Evolutionary conservation across 2,329 filamentous ascomycete species (phyloP).

Genomic region (Diaporthe sp.): DNA sequence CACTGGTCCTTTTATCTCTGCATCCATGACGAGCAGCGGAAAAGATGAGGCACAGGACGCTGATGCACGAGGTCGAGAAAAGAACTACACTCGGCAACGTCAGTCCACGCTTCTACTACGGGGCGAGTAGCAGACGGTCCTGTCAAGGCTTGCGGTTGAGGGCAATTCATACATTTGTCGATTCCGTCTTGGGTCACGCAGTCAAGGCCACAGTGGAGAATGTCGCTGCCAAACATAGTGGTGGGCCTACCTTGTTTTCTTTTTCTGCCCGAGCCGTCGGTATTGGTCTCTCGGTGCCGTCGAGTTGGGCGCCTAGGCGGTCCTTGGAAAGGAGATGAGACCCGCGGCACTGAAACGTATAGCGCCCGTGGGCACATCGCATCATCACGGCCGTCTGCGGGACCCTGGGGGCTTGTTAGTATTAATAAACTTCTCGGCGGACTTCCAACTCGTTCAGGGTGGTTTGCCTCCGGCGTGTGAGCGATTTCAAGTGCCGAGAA

Average conservation of each 20-base stretch:
- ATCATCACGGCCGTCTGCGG: not conserved
- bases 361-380: not conserved
- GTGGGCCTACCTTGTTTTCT: not conserved
- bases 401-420: not conserved
- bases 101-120: not conserved
- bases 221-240: not conserved
- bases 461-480: not conserved
- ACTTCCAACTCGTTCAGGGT: not conserved
- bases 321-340: not conserved
- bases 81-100: not conserved
- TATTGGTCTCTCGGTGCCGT: not conserved
- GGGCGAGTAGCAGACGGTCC: too few species aligned
- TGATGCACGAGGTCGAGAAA: not conserved
- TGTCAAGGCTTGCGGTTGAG: not conserved
- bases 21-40: not conserved
- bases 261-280: not conserved
- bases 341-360: conserved; percentile 5
- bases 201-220: not conserved
- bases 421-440: not conserved
- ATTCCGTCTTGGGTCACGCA: not conserved
- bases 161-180: not conserved
- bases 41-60: not conserved
- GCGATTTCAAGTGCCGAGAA: not conserved
- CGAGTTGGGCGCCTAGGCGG: not conserved
- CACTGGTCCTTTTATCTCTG: not conserved